Evolutionary conservation across 2,329 filamentous ascomycete genomes (phyloP).

Genomic region (Aureobasidium pullulans): DNA sequence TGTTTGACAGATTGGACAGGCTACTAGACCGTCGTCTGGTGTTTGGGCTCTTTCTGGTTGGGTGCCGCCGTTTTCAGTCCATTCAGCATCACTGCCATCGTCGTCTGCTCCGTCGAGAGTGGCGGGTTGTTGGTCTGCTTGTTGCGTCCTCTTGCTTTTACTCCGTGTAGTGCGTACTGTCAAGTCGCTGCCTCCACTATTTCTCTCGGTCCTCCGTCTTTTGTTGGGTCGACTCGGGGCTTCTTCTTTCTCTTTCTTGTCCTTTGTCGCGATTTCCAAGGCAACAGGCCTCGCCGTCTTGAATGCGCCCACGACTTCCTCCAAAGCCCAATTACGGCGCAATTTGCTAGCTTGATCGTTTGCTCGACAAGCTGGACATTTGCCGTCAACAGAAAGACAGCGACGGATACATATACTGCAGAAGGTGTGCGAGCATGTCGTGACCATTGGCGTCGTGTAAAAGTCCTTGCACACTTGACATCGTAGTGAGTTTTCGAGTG

Average conservation of each 20-base stretch:
- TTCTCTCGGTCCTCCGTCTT: slow-evolving; percentile 32
- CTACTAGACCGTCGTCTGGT: slow-evolving; percentile 65
- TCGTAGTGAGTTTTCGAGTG: slow-evolving; percentile 76
- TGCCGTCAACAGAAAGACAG: slow-evolving; percentile 72
- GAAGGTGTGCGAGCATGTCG: slow-evolving; percentile 90
- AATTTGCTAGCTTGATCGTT: slow-evolving; percentile 77
- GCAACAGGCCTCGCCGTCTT: slow-evolving; percentile 54
- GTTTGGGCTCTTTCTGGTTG: not conserved
- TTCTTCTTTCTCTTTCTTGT: slow-evolving; percentile 21
- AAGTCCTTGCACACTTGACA: slow-evolving; percentile 99
- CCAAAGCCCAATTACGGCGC: slow-evolving; percentile 73
- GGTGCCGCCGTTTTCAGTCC: slow-evolving; percentile 18
- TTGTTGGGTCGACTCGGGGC: slow-evolving; percentile 35
- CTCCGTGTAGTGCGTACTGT: slow-evolving; percentile 26
- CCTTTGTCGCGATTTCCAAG: slow-evolving; percentile 55
- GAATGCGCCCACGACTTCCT: slow-evolving; percentile 79
- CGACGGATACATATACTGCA: slow-evolving; percentile 93
- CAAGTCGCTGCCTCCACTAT: slow-evolving; percentile 22
- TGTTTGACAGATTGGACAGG: slow-evolving; percentile 75
- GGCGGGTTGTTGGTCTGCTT: slow-evolving; percentile 20
- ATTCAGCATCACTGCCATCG: slow-evolving; percentile 30
- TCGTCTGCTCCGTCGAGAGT: slow-evolving; percentile 34
- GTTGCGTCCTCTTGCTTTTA: slow-evolving; percentile 26
- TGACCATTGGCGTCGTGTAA: slow-evolving; percentile 89
- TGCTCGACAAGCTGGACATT: slow-evolving; percentile 77